Percentiles rank a stretch among this genome's conserved stretches.
Conservation (phyloP, 2,329 filamentous ascomycete genomes). For the Drechslerella stenobrocha region DNA sequence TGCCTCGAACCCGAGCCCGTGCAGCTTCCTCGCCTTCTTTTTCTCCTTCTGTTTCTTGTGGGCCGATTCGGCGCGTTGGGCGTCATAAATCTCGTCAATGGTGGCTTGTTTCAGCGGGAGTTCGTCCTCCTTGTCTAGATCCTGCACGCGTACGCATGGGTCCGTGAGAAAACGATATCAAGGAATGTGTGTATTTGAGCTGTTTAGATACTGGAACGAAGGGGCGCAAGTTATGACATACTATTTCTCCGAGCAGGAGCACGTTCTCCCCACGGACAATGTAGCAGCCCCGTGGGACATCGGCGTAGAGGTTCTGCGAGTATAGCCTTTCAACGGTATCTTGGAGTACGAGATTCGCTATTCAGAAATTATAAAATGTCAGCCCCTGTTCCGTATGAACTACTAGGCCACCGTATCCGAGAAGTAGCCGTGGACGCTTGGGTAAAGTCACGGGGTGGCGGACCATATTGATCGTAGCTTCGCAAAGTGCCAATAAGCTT, state of each 20-base stretch:
- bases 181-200: background rate
- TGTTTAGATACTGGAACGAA: background rate
- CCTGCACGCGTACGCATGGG: conserved; percentile 55
- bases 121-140: conserved; percentile 93
- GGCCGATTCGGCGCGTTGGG: conserved; percentile 72
- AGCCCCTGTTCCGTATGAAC: conserved; percentile 4
- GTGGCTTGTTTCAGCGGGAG: conserved; percentile 67
- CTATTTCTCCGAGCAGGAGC: conserved; percentile 87
- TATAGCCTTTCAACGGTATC: conserved; percentile 89
- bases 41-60: conserved; percentile 74
- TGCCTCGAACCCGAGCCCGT: conserved; percentile 81
- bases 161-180: background rate
- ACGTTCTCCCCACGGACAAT: conserved; percentile 96
- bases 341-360: conserved; percentile 93
- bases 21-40: conserved; percentile 69
- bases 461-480: conserved; percentile 98
- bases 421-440: background rate
- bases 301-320: conserved; percentile 73
- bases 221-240: conserved; percentile 28
- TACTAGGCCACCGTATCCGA: no score
- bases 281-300: conserved; percentile 83
- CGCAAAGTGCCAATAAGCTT: conserved; percentile 90
- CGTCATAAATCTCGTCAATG: conserved; percentile 67
- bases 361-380: conserved; percentile 2
- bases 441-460: background rate